phyloP scores from a whole-genome alignment of 495 filamentous ascomycete genomes.

The Podospora pseudoanserina region DNA sequence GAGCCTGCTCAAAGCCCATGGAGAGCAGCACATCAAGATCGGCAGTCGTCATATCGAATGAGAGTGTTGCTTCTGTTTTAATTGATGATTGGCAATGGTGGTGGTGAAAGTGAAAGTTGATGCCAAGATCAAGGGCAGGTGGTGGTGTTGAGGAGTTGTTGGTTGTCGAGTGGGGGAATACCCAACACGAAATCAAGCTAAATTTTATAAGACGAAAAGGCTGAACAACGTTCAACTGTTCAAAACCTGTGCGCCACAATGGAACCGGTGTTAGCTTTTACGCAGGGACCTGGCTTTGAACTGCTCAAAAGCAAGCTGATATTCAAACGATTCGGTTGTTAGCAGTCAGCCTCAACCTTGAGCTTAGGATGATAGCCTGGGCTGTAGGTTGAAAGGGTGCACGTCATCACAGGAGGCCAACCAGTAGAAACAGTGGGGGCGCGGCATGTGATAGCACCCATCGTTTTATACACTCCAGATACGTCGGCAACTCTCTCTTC shows the following conservation, averaged over 20 bases:
- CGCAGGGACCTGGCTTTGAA: background rate
- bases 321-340: background rate
- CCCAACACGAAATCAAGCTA: background rate
- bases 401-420: background rate
- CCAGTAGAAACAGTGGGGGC: background rate
- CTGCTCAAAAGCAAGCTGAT: background rate
- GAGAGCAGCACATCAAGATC: slow-evolving; percentile 81
- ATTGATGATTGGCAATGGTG: background rate
- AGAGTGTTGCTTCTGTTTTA: background rate
- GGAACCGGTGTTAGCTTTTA: background rate
- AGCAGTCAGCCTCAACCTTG: background rate
- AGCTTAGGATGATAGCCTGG: background rate
- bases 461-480: background rate
- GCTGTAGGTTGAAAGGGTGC: background rate
- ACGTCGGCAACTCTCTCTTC: background rate
- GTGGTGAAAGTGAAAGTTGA: background rate
- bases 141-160: background rate
- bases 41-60: slow-evolving; percentile 57
- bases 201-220: background rate
- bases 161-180: background rate
- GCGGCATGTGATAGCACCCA: background rate
- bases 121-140: background rate
- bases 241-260: background rate
- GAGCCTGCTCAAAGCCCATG: slow-evolving; percentile 88
- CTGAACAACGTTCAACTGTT: background rate